Percentiles rank a stretch among this genome's conserved stretches.
These are phyloP conservation scores for Tephrocybe rancida DNA, from an alignment of 768 basidiomycete genomes.

Conservation along the genomic window DNA sequence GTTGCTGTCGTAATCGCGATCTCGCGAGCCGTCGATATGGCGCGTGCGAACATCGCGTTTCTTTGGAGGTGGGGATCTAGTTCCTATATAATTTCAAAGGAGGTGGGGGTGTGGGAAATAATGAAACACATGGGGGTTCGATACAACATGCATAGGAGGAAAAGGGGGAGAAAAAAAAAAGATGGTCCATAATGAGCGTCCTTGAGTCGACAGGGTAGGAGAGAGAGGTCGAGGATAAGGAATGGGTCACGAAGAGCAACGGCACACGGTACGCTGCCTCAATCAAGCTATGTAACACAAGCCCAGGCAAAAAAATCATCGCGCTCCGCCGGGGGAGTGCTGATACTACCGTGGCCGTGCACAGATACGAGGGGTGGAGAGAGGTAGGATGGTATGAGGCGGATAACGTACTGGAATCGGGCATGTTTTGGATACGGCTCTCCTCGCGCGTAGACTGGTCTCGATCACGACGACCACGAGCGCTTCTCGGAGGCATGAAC, in stretches of 20 bases:
- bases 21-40: conserved; percentile 7
- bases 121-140: conserved; percentile 25
- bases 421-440: conserved; percentile 35
- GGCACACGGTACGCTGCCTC: conserved; percentile 28
- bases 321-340: conserved; percentile 21
- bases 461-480: conserved; percentile 31
- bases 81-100: conserved; percentile 47
- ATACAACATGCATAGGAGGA: conserved; percentile 31
- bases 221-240: conserved; percentile 28
- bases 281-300: conserved; percentile 20
- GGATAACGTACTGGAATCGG: conserved; percentile 65
- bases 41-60: conserved; percentile 26
- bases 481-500: conserved; percentile 22
- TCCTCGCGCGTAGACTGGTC: conserved; percentile 28
- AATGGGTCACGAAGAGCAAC: conserved; percentile 23
- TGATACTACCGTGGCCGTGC: conserved; percentile 32
- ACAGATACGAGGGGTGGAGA: conserved; percentile 38
- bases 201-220: conserved; percentile 38
- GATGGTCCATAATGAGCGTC: conserved; percentile 44
- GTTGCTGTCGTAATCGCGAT: neutral
- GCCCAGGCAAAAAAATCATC: conserved; percentile 18
- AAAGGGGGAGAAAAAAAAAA: conserved; percentile 33
- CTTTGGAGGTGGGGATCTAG: conserved; percentile 42
- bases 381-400: conserved; percentile 48
- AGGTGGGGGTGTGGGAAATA: conserved; percentile 29